Evolutionary conservation across 1,284 basidiomycete genomes (phyloP), one percentile per base, ranked within the genome.

Genomic region (Exobasidium cylindrosporum): DNA sequence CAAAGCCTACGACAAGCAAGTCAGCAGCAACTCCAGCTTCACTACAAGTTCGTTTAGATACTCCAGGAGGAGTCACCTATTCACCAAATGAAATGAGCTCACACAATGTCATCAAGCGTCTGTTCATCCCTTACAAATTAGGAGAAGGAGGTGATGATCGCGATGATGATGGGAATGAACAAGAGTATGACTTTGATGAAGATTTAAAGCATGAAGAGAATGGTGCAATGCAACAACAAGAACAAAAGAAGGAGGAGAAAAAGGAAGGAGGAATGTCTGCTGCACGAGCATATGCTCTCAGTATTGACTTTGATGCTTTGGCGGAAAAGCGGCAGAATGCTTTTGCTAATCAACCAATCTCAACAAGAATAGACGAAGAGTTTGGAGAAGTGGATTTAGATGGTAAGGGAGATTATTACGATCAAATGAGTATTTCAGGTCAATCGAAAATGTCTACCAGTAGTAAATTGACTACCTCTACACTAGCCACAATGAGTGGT

Each of bases 41-140:
- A 26, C 44, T 65, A 1, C 69, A 77, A 47, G 63, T 78, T 23
- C 66, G 76, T 11, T 65, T 77, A n/a, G 77, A 79, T 28, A 68
- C 64, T 3, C 76, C 76, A 0, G 74, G 68, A 17, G 76, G 74
- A n/a, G 61, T 76, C 29, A 66, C 76, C 10, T 76, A 75, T 49
- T 74, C 73, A 0, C 77, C 77, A 11, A 75, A 76, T 61, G 55
- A 62, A 17, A 55, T 70, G 4, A 61, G 63, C 7, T 65, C 69
- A 45, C 77, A 79, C 63, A 78, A 75, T 52, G 65, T 65, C 40
- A 56, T 58, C 30, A 74, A 74, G 54, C 66, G 77, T 0, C 62
- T 77, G 23, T 79, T 79, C 52, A 64, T 73, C 35, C 70, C 72
- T 4, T 43, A 31, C 13, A 43, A 4, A 28, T 14, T 55, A 26